Evolutionary conservation across 2,329 filamentous ascomycete genomes (phyloP), one percentile per base, ranked within the genome.

Genomic region (Cercospora sojina): DNA sequence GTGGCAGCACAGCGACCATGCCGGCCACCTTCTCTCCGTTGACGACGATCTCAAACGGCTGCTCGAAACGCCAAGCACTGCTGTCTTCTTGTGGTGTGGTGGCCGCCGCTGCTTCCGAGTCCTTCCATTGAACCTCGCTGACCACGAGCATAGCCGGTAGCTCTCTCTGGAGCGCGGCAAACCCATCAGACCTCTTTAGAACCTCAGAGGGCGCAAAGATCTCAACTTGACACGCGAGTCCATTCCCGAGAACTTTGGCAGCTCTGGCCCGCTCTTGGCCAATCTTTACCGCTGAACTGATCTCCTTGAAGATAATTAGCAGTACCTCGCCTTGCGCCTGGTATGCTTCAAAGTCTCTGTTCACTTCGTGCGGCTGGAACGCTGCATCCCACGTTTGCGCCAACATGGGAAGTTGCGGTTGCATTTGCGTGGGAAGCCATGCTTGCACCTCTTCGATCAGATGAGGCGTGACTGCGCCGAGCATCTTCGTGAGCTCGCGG

Each of bases 381-480:
- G 74, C 68, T 8, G 38, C 41, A 2, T 70, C 41, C 73, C 75
- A 77, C 5, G 71, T 65, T 58, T 69, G 69, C 5, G 65, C 67
- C 47, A 77, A 61, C 23, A 75, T 75, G 59, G 76, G 71, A 25
- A 67, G 35, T 9, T 35, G 43, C 12, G 35, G 49, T n/a, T 18
- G 47, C 77, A 77, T 27, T 69, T 73, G 7, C 32, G 65, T 74
- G 72, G 93, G 91, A 3, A 89, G 85, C 77, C 93, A 87, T 62
- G 90, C 88, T 92, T 92, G 96, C 1, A 90, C 90, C 79, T 98
- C 94, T 75, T 96, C 91, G 0, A 97, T 90, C 3, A 98, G 84
- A 43, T 93, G 78, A 0, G 94, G 94, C 9, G 90, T 90, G 64
- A 97, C 86, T 1, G 94, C 93, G 2, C 87, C 89, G 31, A 98